Percentiles rank a stretch among this genome's conserved stretches.
These are phyloP conservation scores for Jacaranda mimosifolia DNA, from an alignment of 257 asterid species.

Conservation along the genomic window DNA sequence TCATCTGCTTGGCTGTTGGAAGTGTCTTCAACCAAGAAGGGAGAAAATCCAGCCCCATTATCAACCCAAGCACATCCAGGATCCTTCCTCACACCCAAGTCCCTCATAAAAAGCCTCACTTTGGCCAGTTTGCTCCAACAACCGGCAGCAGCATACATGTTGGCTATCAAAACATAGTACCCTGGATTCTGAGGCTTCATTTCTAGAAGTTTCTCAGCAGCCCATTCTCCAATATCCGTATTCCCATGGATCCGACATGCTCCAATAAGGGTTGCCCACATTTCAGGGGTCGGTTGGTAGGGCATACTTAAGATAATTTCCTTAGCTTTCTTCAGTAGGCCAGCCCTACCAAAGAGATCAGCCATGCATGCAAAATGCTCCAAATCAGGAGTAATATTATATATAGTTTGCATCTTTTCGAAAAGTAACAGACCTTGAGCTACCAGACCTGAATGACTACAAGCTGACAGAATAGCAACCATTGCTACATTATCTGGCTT, in stretches of 20 bases:
- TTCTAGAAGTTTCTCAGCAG: slow-evolving; percentile 79
- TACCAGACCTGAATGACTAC: slow-evolving; percentile 92
- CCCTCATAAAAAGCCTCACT: slow-evolving; percentile 80
- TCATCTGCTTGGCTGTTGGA: slow-evolving; percentile 55
- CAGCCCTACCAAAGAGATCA: slow-evolving; percentile 90
- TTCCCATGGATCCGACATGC: slow-evolving; percentile 83
- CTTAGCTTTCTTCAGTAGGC: slow-evolving; percentile 65
- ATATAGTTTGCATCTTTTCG: slow-evolving; percentile 63
- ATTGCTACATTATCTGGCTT: slow-evolving; percentile 82
- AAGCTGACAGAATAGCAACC: slow-evolving; percentile 82
- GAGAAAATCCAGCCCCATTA: slow-evolving; percentile 68
- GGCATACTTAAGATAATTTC: slow-evolving; percentile 68
- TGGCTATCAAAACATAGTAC: slow-evolving; percentile 80
- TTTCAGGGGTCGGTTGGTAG: slow-evolving; percentile 66
- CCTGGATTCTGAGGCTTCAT: slow-evolving; percentile 76
- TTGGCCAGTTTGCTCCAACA: slow-evolving; percentile 71
- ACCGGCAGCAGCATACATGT: slow-evolving; percentile 90
- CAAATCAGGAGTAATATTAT: slow-evolving; percentile 61
- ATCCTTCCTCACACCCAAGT: slow-evolving; percentile 78
- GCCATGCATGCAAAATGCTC: slow-evolving; percentile 89
- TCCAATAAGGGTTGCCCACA: slow-evolving; percentile 92
- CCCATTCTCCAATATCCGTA: slow-evolving; percentile 84
- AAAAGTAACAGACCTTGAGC: slow-evolving; percentile 63
- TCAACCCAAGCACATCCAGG: slow-evolving; percentile 90
- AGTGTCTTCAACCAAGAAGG: slow-evolving; percentile 71